A percentile compares a stretch with the other conserved stretches of the same genome.
Evolutionary conservation across 352 stramenopile genomes (phyloP).

Genomic region (Pythium biforme): DNA sequence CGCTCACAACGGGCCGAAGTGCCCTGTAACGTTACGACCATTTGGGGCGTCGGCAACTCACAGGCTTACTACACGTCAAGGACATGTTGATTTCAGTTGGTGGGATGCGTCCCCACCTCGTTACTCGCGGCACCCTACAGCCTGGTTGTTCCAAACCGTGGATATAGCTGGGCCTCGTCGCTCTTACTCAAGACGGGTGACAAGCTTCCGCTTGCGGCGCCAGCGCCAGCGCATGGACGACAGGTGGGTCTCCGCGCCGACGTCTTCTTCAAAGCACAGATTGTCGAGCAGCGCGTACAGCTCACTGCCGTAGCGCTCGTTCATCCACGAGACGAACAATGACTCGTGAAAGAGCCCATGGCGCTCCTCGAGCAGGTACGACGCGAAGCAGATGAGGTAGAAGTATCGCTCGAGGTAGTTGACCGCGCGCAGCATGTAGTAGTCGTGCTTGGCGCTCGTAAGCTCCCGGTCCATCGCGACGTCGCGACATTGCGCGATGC

Average conservation of each 20-base stretch:
- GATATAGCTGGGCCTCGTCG: too few relatives aligned
- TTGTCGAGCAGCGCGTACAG: slow-evolving; percentile 87
- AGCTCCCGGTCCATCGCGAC: slow-evolving; percentile 73
- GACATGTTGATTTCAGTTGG: too few relatives aligned
- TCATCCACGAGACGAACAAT: slow-evolving; percentile 86
- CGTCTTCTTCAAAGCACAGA: slow-evolving; percentile 82
- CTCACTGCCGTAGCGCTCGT: slow-evolving; percentile 71
- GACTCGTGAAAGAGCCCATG: slow-evolving; percentile 43
- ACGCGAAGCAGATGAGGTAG: slow-evolving; percentile 88
- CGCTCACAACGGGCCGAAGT: too few relatives aligned
- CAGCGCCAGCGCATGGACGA: slow-evolving; percentile 89
- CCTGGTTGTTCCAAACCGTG: too few relatives aligned
- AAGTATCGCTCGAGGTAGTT: slow-evolving; percentile 91
- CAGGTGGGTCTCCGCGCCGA: slow-evolving; percentile 69
- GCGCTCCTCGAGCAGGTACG: slow-evolving; percentile 79
- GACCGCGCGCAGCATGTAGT: slow-evolving; percentile 81
- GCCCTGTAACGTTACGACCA: too few relatives aligned
- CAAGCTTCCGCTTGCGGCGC: slow-evolving; percentile 82
- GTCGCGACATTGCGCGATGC: slow-evolving; percentile 77
- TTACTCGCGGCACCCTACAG: too few relatives aligned
- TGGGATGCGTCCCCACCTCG: too few relatives aligned
- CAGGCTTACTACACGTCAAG: too few relatives aligned
- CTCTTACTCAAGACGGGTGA: slow-evolving; percentile 66
- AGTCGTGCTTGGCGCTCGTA: slow-evolving; percentile 62
- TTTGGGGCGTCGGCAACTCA: too few relatives aligned